Conservation (phyloP, 2,329 filamentous ascomycete genomes). For the Talaromyces sp. region DNA sequence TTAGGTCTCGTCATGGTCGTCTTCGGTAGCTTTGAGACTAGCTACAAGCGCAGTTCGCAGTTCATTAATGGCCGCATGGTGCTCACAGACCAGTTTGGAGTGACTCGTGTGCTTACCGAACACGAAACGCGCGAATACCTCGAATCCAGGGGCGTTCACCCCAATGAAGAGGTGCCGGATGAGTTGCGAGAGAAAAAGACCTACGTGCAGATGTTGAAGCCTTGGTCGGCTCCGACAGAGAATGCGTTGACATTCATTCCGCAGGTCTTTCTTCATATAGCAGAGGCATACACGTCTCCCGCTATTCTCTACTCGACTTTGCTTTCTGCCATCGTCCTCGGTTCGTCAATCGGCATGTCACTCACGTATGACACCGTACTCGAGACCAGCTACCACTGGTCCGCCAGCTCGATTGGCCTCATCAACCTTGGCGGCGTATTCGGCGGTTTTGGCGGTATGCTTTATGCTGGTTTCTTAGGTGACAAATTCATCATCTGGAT, state of each 20-base stretch:
- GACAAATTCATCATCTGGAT: conserved; percentile 26
- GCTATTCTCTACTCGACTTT: conserved; percentile 40
- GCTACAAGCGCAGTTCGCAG: conserved; percentile 35
- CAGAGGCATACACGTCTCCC: conserved; percentile 26
- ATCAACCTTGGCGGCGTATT: conserved; percentile 28
- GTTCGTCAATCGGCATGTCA: conserved; percentile 37
- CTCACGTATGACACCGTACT: conserved; percentile 40
- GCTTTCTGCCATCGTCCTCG: conserved; percentile 36
- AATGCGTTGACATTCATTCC: conserved; percentile 12
- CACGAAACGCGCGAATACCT: conserved; percentile 27
- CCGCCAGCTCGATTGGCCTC: conserved; percentile 24
- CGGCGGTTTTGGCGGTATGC: conserved; percentile 27
- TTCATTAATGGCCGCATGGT: conserved; percentile 34
- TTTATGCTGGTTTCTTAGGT: conserved; percentile 26
- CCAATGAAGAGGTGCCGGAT: background rate
- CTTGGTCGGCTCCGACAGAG: conserved; percentile 22
- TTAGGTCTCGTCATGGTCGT: conserved; percentile 37
- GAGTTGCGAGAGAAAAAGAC: conserved; percentile 10
- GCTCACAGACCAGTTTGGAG: conserved; percentile 40
- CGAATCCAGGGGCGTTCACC: background rate
- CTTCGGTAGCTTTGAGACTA: conserved; percentile 41
- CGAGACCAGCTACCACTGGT: conserved; percentile 32
- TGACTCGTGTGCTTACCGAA: conserved; percentile 34
- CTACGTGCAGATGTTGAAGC: conserved; percentile 32
- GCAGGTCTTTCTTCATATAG: conserved; percentile 2